These are phyloP conservation scores for Agastache rugosa DNA, from an alignment of 257 asterid genomes.

Conservation along the genomic window DNA sequence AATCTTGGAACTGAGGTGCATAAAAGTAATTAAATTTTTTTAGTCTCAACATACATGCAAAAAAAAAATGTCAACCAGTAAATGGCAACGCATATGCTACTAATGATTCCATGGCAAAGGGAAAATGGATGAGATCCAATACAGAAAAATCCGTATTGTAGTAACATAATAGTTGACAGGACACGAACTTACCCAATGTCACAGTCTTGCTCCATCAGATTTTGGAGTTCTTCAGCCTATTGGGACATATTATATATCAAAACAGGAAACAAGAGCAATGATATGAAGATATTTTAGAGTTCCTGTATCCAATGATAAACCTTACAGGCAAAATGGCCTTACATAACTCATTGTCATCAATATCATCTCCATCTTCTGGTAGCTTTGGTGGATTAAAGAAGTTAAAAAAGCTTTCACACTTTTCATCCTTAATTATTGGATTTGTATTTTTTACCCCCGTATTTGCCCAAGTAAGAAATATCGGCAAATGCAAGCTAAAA, in stretches of 20 bases:
- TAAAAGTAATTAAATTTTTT: conserved; percentile 5
- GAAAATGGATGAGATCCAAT: background rate
- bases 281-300: background rate
- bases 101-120: background rate
- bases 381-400: conserved; percentile 80
- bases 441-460: conserved; percentile 63
- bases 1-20: conserved; percentile 60
- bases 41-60: background rate
- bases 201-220: conserved; percentile 81
- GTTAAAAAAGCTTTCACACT: conserved; percentile 79
- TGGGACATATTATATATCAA: conserved; percentile 5
- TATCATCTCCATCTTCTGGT: conserved; percentile 72
- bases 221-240: conserved; percentile 78
- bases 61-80: background rate
- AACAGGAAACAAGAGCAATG: conserved; percentile 14
- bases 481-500: background rate
- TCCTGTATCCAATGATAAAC: conserved; percentile 2
- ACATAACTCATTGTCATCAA: conserved; percentile 65
- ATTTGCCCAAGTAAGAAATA: conserved; percentile 35
- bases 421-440: conserved; percentile 61
- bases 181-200: conserved; percentile 67
- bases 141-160: background rate
- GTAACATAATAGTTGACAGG: background rate
- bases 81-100: too few relatives aligned
- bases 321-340: background rate